These are phyloP conservation scores for Ophioceras dolichostomum DNA, from an alignment of 2,329 filamentous ascomycete species.

Conservation along the genomic window DNA sequence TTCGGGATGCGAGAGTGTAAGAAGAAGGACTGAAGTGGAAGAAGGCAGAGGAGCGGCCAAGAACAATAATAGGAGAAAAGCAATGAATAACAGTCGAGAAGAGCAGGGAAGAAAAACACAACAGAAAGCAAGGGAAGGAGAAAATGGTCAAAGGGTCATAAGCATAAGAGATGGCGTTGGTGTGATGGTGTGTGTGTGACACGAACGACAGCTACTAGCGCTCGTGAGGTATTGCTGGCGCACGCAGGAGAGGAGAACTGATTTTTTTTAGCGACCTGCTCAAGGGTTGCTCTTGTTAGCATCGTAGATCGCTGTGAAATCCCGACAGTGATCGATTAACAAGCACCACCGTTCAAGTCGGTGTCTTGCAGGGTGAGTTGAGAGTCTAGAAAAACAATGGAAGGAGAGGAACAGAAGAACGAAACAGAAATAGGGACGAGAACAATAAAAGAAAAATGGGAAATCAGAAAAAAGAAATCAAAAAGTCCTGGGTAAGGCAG, in stretches of 20 bases:
- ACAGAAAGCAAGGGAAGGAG: not conserved
- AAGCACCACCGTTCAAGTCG: not conserved
- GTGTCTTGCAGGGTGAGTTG: not conserved
- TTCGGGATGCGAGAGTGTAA: not conserved
- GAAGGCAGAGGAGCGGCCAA: not conserved
- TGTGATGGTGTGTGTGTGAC: not conserved
- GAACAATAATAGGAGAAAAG: not conserved
- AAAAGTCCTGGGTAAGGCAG: no score
- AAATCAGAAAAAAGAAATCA: no score
- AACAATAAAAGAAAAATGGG: not conserved
- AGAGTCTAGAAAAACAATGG: not conserved
- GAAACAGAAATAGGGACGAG: not conserved
- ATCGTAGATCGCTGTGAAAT: not conserved
- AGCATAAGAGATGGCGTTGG: no score
- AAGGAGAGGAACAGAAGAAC: not conserved
- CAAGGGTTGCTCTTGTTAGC: constrained; percentile 1
- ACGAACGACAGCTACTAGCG: not conserved
- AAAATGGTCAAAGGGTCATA: not conserved
- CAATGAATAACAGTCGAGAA: no score
- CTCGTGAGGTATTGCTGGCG: not conserved
- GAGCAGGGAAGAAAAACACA: not conserved
- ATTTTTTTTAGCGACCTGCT: constrained; percentile 1
- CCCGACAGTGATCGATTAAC: not conserved
- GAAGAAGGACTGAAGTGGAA: not conserved
- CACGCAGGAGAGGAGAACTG: not conserved